These are phyloP conservation scores for Otatea glauca DNA, from an alignment of 176 grass and related monocot genomes.

Conservation along the genomic window DNA sequence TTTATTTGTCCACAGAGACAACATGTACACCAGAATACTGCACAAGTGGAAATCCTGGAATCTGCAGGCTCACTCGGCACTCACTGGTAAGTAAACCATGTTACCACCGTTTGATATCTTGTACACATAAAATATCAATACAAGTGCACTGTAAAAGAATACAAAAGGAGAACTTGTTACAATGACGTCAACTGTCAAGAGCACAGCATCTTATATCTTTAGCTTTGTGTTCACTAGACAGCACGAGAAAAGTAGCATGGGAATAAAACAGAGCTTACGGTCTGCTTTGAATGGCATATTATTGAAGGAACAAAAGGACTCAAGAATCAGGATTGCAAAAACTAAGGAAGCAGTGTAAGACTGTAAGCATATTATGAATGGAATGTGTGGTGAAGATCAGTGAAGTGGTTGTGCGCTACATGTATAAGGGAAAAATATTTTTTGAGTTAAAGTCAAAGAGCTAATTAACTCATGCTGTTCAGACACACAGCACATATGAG, in stretches of 20 bases:
- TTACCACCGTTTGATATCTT: constrained; percentile 69
- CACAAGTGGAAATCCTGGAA: not conserved
- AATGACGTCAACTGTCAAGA: not conserved
- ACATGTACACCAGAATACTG: constrained; percentile 26
- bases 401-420: not conserved
- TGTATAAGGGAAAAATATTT: not conserved
- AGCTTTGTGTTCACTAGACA: not conserved
- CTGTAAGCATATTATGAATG: not conserved
- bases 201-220: not conserved
- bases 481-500: not conserved
- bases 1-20: constrained; percentile 1
- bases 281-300: not conserved
- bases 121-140: constrained; percentile 81
- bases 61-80: constrained; percentile 37
- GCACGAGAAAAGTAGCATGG: not conserved
- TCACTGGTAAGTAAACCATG: constrained; percentile 50
- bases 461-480: not conserved
- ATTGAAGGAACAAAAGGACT: not conserved
- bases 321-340: not conserved
- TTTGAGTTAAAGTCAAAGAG: not conserved
- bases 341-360: not conserved
- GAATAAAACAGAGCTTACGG: constrained; percentile 3
- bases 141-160: constrained; percentile 62
- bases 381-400: not conserved
- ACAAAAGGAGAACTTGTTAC: not conserved